Evolutionary conservation across 2,329 filamentous ascomycete genomes (phyloP), one percentile per base, ranked within the genome.

Genomic region (Fusarium scirpi): DNA sequence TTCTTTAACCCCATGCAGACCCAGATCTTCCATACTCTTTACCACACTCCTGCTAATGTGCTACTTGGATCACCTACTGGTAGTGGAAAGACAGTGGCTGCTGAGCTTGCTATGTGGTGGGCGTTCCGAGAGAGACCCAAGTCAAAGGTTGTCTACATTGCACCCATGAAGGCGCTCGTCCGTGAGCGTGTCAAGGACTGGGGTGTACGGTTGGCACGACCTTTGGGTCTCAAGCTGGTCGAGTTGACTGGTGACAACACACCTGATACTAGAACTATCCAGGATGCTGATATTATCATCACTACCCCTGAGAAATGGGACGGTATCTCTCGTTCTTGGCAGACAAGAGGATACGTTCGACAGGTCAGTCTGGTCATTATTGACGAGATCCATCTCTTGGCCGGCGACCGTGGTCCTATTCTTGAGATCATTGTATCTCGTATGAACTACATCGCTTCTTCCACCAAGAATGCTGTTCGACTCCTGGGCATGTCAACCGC

Each of bases 221-320:
- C 94, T 2, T 90, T 98, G 83, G 94, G 94, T 0, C 80, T 98
- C 68, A 97, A 94, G 80, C 85, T 99, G 22, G 96, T 99, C 18
- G 96, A 99, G 81, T 84, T 99, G 83, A 99, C 97, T 15, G 94
- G 85, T 84, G 96, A 99, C 82, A 99, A 98, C 76, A 99, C 97
- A 0, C 97, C 97, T 1, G 96, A 99, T 77, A 99, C 96, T 1
- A 88, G 94, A 53, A 98, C 95, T 0, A 99, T 99, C 74, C 90
- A 94, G 73, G 92, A 98, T 77, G 96, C 96, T 6, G 96, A 99
- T 78, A 94, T 99, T 67, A 99, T 99, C 75, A 94, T 99, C 75
- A 99, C 96, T 0, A 99, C 97, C 0, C 97, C 96, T n/a, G 96
- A 99, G 82, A 99, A 99, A 79, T 99, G 96, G 96, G 97, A 99